A percentile compares a stretch with the other conserved stretches of the same genome.
Conservation (phyloP, 2,329 filamentous ascomycete species). For the Aspergillus candidus region DNA sequence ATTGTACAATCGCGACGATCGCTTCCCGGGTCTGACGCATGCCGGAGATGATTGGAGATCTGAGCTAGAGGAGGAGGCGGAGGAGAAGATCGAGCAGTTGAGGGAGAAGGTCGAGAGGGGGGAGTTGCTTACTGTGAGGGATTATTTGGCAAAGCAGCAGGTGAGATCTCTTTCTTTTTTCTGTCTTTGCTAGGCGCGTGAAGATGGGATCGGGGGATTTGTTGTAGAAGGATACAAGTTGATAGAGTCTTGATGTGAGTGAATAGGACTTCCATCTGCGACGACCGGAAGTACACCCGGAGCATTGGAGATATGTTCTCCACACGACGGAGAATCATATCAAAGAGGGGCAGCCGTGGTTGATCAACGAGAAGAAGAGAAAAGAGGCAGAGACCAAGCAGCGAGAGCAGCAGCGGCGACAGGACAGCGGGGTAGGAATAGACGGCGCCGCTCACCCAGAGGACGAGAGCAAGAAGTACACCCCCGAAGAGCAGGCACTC, state of each 20-base stretch:
- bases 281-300: conserved; percentile 40
- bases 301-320: conserved; percentile 48
- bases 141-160: conserved; percentile 23
- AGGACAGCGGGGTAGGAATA: conserved; percentile 16
- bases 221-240: no score
- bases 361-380: conserved; percentile 41
- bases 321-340: conserved; percentile 46
- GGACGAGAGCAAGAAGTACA: conserved; percentile 26
- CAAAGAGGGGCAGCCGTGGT: conserved; percentile 46
- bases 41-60: conserved; percentile 23
- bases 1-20: conserved; percentile 32
- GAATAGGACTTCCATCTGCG: conserved; percentile 40
- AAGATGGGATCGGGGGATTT: no score
- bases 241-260: neutral
- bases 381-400: conserved; percentile 19
- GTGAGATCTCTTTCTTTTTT: conserved; percentile 4
- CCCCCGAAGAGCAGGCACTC: conserved; percentile 41
- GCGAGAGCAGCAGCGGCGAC: neutral
- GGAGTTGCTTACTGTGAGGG: conserved; percentile 21
- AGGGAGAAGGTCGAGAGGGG: conserved; percentile 18
- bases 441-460: neutral
- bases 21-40: conserved; percentile 37
- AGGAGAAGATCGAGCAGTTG: conserved; percentile 21
- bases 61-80: conserved; percentile 19
- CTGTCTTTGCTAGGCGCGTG: neutral